These are phyloP conservation scores for Paramecium sonneborni DNA, from an alignment of 73 alveolate genomes.

Conservation along the genomic window DNA sequence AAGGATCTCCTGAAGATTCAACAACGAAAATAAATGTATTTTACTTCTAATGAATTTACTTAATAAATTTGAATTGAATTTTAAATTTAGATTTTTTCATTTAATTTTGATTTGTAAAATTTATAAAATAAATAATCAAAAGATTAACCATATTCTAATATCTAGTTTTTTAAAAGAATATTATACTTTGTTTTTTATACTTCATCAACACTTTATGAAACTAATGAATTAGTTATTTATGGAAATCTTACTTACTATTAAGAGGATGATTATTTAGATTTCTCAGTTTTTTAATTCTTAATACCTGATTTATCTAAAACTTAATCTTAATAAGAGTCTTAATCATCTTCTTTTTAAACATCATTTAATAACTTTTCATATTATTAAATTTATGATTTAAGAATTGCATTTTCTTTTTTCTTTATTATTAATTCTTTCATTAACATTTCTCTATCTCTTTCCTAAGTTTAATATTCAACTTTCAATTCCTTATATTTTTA, in stretches of 20 bases:
- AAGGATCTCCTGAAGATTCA: slow-evolving; percentile 98
- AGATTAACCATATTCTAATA: slow-evolving; percentile 51
- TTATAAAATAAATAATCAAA: too few species aligned
- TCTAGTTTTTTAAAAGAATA: not conserved
- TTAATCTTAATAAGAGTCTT: not conserved
- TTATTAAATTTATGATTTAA: slow-evolving; percentile 39
- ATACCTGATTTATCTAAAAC: not conserved
- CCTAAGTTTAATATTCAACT: slow-evolving; percentile 56
- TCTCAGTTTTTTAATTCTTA: not conserved
- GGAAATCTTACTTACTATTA: not conserved
- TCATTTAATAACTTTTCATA: slow-evolving; percentile 58
- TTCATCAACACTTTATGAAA: not conserved
- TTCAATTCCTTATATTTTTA: slow-evolving; percentile 53
- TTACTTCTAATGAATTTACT: too few species aligned
- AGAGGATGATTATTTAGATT: not conserved
- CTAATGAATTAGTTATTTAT: not conserved
- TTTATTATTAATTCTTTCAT: slow-evolving; percentile 54
- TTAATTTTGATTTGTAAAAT: too few species aligned
- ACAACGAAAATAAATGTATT: slow-evolving; percentile 96
- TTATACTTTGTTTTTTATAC: not conserved
- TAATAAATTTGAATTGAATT: too few species aligned
- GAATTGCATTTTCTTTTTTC: slow-evolving; percentile 61
- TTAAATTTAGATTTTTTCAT: too few species aligned
- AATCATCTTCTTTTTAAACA: slow-evolving; percentile 47
- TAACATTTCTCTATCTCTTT: slow-evolving; percentile 65